phyloP scores from a whole-genome alignment of 2,329 filamentous ascomycete genomes.

The Biscogniauxia sp. region DNA sequence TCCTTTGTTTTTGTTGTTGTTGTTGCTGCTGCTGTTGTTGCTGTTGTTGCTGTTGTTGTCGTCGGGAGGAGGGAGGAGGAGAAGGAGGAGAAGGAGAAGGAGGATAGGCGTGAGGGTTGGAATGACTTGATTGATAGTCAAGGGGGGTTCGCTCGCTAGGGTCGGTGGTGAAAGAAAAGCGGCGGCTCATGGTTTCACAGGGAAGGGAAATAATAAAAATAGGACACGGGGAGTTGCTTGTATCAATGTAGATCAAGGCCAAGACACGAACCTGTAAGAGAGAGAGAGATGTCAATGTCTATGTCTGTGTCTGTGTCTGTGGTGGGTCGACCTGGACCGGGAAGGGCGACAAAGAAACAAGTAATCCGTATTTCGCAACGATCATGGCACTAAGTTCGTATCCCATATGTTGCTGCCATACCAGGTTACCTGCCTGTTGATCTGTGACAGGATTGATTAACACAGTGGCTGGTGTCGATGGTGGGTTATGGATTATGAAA shows the following conservation, averaged over 20 bases:
- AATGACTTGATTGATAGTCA: slow-evolving; percentile 21
- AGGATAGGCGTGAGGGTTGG: slow-evolving; percentile 10
- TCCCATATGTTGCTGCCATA: no score
- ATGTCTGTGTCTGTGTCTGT: background rate
- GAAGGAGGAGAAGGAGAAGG: slow-evolving; percentile 9
- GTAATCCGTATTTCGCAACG: background rate
- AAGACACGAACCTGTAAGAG: background rate
- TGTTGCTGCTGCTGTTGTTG: slow-evolving; percentile 1
- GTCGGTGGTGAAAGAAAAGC: slow-evolving; percentile 31
- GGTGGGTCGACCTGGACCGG: background rate
- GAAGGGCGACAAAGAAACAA: background rate
- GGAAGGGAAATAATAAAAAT: slow-evolving; percentile 1
- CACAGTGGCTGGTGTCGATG: background rate
- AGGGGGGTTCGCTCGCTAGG: slow-evolving; percentile 30
- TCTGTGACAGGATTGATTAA: no score
- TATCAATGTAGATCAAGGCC: background rate
- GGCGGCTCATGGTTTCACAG: slow-evolving; percentile 27
- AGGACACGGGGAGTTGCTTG: background rate
- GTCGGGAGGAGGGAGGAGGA: background rate
- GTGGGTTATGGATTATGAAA: background rate
- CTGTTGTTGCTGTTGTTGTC: slow-evolving; percentile 5
- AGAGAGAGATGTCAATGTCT: no score
- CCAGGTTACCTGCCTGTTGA: no score
- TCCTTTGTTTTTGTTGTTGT: slow-evolving; percentile 1
- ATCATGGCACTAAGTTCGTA: no score